A percentile compares a stretch with the other conserved stretches of the same genome.
Conservation (phyloP, 257 asterid species). For the Forsythia suspensa region DNA sequence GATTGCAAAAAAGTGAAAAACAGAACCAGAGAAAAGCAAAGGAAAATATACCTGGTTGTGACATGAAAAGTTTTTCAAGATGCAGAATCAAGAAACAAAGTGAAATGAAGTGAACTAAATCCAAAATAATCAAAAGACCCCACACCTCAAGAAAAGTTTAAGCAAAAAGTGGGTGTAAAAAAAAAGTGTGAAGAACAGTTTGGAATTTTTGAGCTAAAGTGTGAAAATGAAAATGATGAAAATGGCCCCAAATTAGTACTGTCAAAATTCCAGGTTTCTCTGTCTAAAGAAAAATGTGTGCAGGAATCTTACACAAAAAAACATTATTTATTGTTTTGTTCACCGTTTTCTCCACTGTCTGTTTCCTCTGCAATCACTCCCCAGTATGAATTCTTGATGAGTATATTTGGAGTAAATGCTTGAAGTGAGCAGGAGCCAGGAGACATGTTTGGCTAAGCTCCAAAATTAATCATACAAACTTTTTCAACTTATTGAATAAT, state of each 20-base stretch:
- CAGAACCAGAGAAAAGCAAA: neutral
- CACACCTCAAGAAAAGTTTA: neutral
- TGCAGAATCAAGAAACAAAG: neutral
- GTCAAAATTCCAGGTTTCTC: neutral
- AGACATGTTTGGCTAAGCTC: too few species aligned
- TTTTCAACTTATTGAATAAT: too few species aligned
- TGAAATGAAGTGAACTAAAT: neutral
- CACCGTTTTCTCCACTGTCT: neutral
- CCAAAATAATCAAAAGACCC: neutral
- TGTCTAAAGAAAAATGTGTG: neutral
- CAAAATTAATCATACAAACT: too few species aligned
- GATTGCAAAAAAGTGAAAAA: neutral
- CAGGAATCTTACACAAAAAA: neutral
- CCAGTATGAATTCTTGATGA: neutral
- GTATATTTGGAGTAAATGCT: neutral
- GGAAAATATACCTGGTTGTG: neutral
- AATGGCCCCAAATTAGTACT: neutral
- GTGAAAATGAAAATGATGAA: neutral
- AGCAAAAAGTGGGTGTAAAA: neutral
- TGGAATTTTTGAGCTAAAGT: neutral
- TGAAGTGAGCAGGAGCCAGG: too few species aligned
- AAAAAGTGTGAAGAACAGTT: neutral
- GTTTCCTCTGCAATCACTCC: neutral
- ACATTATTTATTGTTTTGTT: neutral
- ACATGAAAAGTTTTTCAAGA: neutral